Evolutionary conservation across 2,329 filamentous ascomycete species (phyloP).

Genomic region (Fusarium graminum): DNA sequence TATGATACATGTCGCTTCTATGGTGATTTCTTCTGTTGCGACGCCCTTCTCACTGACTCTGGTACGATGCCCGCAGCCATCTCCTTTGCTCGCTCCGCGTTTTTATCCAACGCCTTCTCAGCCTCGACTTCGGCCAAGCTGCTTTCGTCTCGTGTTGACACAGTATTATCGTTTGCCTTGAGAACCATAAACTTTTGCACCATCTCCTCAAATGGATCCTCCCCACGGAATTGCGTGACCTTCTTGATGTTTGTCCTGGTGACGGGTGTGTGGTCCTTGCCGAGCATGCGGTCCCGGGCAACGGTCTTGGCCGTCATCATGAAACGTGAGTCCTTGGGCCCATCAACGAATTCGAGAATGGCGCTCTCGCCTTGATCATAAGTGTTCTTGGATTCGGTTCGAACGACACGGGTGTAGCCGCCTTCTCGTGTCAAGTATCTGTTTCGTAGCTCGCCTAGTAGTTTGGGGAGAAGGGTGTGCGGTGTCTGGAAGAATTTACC

Average conservation of each 20-base stretch:
- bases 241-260: conserved; percentile 85
- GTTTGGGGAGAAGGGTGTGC: conserved; percentile 79
- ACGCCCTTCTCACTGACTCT: conserved; percentile 44
- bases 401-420: conserved; percentile 94
- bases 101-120: conserved; percentile 44
- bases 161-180: conserved; percentile 23
- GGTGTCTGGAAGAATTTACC: conserved; percentile 66
- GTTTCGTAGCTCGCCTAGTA: conserved; percentile 84
- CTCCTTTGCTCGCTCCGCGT: conserved; percentile 52
- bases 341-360: conserved; percentile 95
- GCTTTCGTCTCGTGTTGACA: conserved; percentile 29
- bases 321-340: conserved; percentile 93
- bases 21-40: conserved; percentile 39
- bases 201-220: conserved; percentile 75
- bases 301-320: conserved; percentile 91
- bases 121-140: conserved; percentile 32
- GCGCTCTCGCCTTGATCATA: conserved; percentile 89
- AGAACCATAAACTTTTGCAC: conserved; percentile 60
- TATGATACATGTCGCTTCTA: conserved; percentile 44
- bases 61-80: conserved; percentile 52
- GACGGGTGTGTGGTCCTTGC: conserved; percentile 73
- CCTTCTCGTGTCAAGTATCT: conserved; percentile 85
- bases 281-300: conserved; percentile 70
- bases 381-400: conserved; percentile 87
- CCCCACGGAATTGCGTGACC: conserved; percentile 82